phyloP scores from a whole-genome alignment of 176 grass and related monocot genomes.

The Bonia amplexicaulis region DNA sequence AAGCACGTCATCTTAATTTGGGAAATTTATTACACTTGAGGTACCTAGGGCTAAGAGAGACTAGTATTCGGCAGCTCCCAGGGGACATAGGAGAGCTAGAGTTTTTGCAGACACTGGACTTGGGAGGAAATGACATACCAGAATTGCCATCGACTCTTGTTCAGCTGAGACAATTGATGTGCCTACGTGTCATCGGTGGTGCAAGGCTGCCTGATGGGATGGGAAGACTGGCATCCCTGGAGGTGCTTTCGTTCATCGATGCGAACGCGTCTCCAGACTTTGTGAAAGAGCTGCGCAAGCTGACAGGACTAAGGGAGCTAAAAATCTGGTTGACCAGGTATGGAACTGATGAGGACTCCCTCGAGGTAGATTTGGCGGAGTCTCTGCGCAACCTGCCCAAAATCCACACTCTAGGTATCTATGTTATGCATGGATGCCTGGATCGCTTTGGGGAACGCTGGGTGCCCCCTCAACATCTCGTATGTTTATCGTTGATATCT shows the following conservation, averaged over 20 bases:
- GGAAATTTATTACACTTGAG: too few species aligned
- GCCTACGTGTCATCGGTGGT: fast-evolving
- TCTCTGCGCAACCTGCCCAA: background rate
- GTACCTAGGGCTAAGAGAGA: background rate
- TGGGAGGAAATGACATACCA: fast-evolving
- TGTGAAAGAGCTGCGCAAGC: background rate
- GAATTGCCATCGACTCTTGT: background rate
- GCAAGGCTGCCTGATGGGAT: background rate
- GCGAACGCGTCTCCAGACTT: background rate
- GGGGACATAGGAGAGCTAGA: background rate
- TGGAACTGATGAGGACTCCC: too few species aligned
- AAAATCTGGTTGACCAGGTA: too few species aligned
- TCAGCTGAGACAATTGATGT: background rate
- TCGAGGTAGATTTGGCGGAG: too few species aligned
- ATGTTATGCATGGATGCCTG: too few species aligned
- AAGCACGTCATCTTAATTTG: too few species aligned
- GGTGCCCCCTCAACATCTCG: background rate
- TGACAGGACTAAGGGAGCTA: too few species aligned
- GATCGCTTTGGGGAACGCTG: background rate
- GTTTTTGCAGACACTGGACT: background rate
- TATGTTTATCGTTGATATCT: fast-evolving
- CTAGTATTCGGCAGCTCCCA: background rate
- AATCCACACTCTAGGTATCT: too few species aligned
- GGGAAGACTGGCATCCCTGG: background rate
- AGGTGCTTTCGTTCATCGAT: background rate